Conservation (phyloP, 768 basidiomycete genomes). For the Lactarius deliciosus region DNA sequence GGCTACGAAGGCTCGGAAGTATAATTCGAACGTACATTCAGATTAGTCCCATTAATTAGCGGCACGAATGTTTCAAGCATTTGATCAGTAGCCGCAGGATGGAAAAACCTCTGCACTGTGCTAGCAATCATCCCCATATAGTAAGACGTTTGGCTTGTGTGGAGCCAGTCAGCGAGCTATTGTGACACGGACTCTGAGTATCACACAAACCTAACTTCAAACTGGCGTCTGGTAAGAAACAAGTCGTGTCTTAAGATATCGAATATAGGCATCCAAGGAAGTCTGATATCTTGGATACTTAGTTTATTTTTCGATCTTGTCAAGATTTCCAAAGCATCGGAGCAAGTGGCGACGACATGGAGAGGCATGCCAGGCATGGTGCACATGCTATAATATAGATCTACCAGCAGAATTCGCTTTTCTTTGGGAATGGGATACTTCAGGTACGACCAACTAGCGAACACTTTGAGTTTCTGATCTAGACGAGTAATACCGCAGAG, state of each 20-base stretch:
- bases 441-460: constrained; percentile 69
- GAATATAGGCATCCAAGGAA: constrained; percentile 82
- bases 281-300: constrained; percentile 71
- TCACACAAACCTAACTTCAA: constrained; percentile 67
- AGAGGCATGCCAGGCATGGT: constrained; percentile 75
- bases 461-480: constrained; percentile 28
- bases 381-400: constrained; percentile 75
- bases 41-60: constrained; percentile 65
- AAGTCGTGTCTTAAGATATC: constrained; percentile 69
- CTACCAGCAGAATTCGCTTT: constrained; percentile 69
- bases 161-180: constrained; percentile 4
- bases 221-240: constrained; percentile 73
- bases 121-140: constrained; percentile 73
- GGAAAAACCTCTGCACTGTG: constrained; percentile 77
- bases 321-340: constrained; percentile 59
- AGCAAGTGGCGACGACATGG: constrained; percentile 63
- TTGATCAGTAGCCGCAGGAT: constrained; percentile 79
- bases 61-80: constrained; percentile 90
- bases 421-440: constrained; percentile 86
- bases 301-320: constrained; percentile 72
- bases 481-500: constrained; percentile 29
- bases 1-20: constrained; percentile 1
- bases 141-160: constrained; percentile 65
- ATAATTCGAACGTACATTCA: constrained; percentile 56
- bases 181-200: neutral